Base-by-base conservation (phyloP, 768 basidiomycete genomes). In the Hebeloma cylindrosporum region DNA sequence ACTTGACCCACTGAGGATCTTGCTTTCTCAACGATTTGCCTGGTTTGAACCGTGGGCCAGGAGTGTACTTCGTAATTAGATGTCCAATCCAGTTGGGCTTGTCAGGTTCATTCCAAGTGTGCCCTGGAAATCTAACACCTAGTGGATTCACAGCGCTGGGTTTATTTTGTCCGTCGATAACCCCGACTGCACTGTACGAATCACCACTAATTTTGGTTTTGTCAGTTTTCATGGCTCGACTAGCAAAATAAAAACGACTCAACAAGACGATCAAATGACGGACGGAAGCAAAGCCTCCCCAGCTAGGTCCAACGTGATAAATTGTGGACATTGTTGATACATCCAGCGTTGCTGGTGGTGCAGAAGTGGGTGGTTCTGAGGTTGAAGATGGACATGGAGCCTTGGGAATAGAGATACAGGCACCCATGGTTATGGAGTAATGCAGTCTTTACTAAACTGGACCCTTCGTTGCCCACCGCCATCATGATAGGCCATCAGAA, bases 31-130 rank as follows among this genome's bases (percentile, higher is more conserved):
- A 42, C 40, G 13, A 27, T 9, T 42, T 42, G 32, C 45, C 39
- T 18, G 38, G 56, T 8, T 56, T 43, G 52, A 57, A 71, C 39
- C 63, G 53, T 5, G 70, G 67, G 26, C 60, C 58, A n/a, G 69
- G 70, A 43, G 58, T 56, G 43, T 71, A 66, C 42, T 71, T 66
- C 7, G 67, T 73, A 36, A 80, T 61, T n/a, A 82, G 62, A 57
- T 79, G 71, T 2, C 82, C 77, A 25, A 85, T 76, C 82, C 82
- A 85, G 58, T 83, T 84, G 6, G 80, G 74, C 29, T 63, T 56
- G 25, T 63, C 69, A 1, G 50, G 45, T 52, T 78, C 80, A 27
- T 71, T 71, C 59, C 61, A 80, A 1, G 78, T 74, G 5, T 53
- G 28, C 1, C 79, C 80, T 16, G 80, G 78, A 48, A 70, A 82